Evolutionary conservation across 768 basidiomycete species (phyloP), one percentile per base, ranked within the genome.

Genomic region (Kwoniella sp.): DNA sequence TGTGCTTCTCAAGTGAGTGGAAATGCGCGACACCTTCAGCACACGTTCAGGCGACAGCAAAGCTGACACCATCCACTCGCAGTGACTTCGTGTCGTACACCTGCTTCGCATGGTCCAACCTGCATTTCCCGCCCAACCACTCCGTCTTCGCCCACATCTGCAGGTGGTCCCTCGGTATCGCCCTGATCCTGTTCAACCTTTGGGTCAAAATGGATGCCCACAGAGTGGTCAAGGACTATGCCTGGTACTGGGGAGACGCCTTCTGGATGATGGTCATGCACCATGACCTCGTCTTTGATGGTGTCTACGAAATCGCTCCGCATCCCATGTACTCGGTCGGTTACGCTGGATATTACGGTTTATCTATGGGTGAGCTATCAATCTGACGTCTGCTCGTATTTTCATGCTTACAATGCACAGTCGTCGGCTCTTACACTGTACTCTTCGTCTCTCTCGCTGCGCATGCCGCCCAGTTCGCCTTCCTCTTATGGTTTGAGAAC

Each of bases 171-270:
- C 85, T 86, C 19, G 95, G 95, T 4, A 71, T 88, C 54, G 80
- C 82, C 0, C 77, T 99, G 22, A 90, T 98, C 69, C 81, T 80
- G 19, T 98, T 98, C 80, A 98, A 99, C 73, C 80, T 98, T 29
- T 98, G 92, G 91, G 90, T 99, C 57, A 99, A 99, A 72, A 88
- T 87, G 2, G 93, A 98, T 69, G 95, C 95, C 0, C 95, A 99
- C 72, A 82, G 89, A 47, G 89, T 98, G 42, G 91, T 98, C 56
- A 98, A 95, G 65, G 93, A 96, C 67, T 96, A 93, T 61, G 92
- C 91, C 14, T 96, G 90, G 91, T 96, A 91, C 73, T 90, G 89
- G 89, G 91, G 66, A 36, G 68, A 69, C 53, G 67, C 73, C 2
- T 74, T 73, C 48, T 70, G 70, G 70, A 53, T 70, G 47, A 65